phyloP scores from a whole-genome alignment of 2,329 filamentous ascomycete genomes.

The Boeremia lycopersici region DNA sequence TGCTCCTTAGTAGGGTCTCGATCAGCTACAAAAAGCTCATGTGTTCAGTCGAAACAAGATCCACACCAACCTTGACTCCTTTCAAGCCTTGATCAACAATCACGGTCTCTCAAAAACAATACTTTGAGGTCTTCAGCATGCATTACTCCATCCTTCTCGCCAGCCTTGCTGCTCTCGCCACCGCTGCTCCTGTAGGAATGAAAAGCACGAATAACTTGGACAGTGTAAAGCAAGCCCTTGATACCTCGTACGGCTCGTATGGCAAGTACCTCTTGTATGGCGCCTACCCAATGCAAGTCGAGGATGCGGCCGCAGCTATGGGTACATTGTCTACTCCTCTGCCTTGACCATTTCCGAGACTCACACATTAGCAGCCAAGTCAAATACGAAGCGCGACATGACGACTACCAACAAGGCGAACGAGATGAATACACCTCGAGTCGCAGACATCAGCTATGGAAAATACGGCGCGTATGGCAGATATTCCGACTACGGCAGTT shows the following conservation, averaged over 20 bases:
- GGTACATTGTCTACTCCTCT: neutral
- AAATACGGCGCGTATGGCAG: slow-evolving; percentile 9
- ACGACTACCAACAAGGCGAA: neutral
- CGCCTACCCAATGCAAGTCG: neutral
- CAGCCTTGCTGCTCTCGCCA: slow-evolving; percentile 13
- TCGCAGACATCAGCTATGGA: slow-evolving; percentile 9
- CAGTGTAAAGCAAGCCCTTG: slow-evolving; percentile 2
- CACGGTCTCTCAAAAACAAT: neutral
- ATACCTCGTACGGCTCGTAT: slow-evolving; percentile 7
- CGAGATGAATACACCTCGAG: neutral
- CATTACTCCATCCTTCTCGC: slow-evolving; percentile 19
- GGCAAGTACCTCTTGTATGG: neutral
- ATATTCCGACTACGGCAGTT: slow-evolving; percentile 4
- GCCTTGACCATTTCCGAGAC: neutral
- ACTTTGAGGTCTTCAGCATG: slow-evolving; percentile 16
- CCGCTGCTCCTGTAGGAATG: slow-evolving; percentile 18
- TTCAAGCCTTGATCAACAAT: neutral
- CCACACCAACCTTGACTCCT: neutral
- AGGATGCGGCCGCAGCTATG: slow-evolving; percentile 3
- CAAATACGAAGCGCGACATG: slow-evolving; percentile 5
- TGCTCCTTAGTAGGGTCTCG: neutral
- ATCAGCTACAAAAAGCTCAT: slow-evolving; percentile 1
- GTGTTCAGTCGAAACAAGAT: neutral
- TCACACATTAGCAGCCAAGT: neutral
- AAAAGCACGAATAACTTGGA: neutral